Evolutionary conservation across 1,284 basidiomycete genomes (phyloP), one percentile per base, ranked within the genome.

Genomic region (Naganishia sp.): DNA sequence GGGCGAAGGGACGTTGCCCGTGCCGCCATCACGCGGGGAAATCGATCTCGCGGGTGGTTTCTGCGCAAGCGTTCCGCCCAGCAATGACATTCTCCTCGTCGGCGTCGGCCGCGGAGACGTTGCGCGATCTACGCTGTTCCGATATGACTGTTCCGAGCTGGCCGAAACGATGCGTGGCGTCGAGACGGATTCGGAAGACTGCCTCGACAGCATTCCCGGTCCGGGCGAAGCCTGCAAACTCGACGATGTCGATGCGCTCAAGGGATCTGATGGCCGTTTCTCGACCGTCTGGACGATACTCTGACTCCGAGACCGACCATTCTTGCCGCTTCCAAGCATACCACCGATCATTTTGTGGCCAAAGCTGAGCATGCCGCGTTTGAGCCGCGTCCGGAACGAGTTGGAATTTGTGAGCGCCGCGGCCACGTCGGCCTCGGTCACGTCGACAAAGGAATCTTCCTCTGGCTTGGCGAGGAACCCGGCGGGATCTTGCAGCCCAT

Each of bases 381-480:
- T 71, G 61, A 80, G 71, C 35, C 72, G 72, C 21, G 76, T 75
- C 4, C 75, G 68, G 62, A 80, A 75, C 6, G 72, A 70, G 9
- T 70, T 70, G 2, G 73, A 72, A 23, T 72, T 74, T 31, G 76
- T 81, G 54, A 92, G 86, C 9, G 92, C 93, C 23, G 86, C 86
- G 25, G 85, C 85, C 3, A 93, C 88, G 71, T 96, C 94, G 64
- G 87, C 86, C n/a, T 85, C 84, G 0, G 90, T 89, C 35, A 95
- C 88, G 61, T 85, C 82, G 61, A 90, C 84, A 47, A 83, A 84
- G 17, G 84, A 82, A 63, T 83, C 82, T 50, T 83, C 83, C 58
- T 87, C 86, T 0, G 92, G 95, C 63, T 87, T 84, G 17, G 83
- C 79, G 9, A 94, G 84, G 94, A 94, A 97, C n/a, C 83, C 81